Evolutionary conservation across 352 stramenopile genomes (phyloP), one percentile per base, ranked within the genome.

Genomic region (Phytophthora kernoviae): DNA sequence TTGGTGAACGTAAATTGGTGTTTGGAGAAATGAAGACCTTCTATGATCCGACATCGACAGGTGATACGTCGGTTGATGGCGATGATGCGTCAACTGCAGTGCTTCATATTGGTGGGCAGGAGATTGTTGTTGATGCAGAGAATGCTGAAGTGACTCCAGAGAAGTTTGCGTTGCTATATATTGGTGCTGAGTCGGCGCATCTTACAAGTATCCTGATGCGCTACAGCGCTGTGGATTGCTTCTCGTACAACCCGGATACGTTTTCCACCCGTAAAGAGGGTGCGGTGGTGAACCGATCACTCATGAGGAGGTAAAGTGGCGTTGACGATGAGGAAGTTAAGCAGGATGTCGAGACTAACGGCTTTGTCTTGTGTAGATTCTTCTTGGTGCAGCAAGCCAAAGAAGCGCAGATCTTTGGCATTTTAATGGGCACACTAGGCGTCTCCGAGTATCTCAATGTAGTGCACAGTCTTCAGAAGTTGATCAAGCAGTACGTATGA

Each of bases 401-500:
- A 54, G 90, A 98, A 52, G 93, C 96, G 1, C 81, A 91, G 50
- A 97, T 98, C 42, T 96, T 98, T 54, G 97, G 95, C 32, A 98
- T 99, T 68, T 81, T 99, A 32, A 97, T 99, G 66, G 96, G 93
- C 8, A 99, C 93, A 4, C 78, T 99, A 2, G 94, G 93, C 42
- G 95, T 96, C 27, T 83, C 87, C 53, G 84, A 94, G 49, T 98
- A 98, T 61, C 72, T 93, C n/a, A 77, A 95, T 43, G 88, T 98
- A 14, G 88, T 99, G 5, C 73, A 93, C 32, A 83, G 81, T 32
- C 76, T 98, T 0, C 83, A 96, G 51, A 68, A 73, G 21, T 71
- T 97, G 22, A 96, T 99, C 58, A 88, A 90, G 42, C 82, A 86
- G 85, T 93, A 79, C 47, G 72, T 68, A 3, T 14, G 0, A 3